Base-by-base conservation (phyloP, 371 early-diverging fungal genomes). In the Actinomortierella wolfii region DNA sequence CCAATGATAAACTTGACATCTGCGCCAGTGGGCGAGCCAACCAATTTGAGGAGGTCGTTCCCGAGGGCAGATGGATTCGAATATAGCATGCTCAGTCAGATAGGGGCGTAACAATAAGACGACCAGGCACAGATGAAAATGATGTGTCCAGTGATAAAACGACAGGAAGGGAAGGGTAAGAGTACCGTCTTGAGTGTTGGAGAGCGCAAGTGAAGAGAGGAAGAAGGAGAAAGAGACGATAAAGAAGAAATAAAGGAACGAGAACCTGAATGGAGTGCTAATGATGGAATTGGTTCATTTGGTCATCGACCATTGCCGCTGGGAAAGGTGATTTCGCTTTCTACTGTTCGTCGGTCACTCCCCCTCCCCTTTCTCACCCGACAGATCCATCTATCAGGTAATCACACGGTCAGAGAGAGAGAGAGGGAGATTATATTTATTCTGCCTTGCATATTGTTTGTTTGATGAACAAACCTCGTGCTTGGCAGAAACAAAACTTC, bases 1-100 rank as follows among this genome's bases (percentile, higher is more conserved):
- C 73, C 73, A 34, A 73, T 54, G 40, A 73, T 58, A 13, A 73
- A 56, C 7, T 56, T 58, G n/a, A 73, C 62, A 53, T 73, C 73
- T 8, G 73, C 48, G 13, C 67, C 73, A 18, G 59, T 47, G 15
- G 73, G 56, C 11, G 67, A 66, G 59, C 61, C 62, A 56, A 73
- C 59, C 3, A 73, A 59, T 20, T 67, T 59, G 8, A 73, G 34
- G 20, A 73, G 59, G 43, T 73, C 73, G 4, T 54, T 52, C 9
- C 56, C 63, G 47, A 73, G 63, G 53, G 46, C 54, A 8, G 61
- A 63, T 1, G 52, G 63, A 29, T 62, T 73, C 4, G 73, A 62
- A 57, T 62, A 73, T 43, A 62, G 34, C 3, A 63, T 52, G 67
- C 66, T 71, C 17, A 17, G 4, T n/a, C n/a, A n/a, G n/a, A n/a